Percentiles rank a stretch among this genome's conserved stretches.
phyloP scores from a whole-genome alignment of 228 moss, liverwort and hornwort genomes.

The Sphagnum fallax region DNA sequence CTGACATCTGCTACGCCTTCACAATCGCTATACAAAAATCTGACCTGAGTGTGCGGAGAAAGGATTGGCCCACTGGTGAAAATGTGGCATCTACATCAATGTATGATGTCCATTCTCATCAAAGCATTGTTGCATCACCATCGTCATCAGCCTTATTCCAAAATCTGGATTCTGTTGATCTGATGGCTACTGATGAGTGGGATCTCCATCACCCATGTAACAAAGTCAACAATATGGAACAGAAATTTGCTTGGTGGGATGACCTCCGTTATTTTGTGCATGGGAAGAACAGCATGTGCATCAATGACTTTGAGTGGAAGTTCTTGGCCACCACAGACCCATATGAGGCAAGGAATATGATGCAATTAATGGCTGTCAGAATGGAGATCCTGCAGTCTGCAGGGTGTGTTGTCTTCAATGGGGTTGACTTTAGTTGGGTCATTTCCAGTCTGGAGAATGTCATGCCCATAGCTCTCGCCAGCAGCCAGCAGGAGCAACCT shows the following conservation, averaged over 20 bases:
- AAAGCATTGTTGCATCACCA: too few relatives aligned
- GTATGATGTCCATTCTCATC: conserved; percentile 12
- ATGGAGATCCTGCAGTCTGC: conserved; percentile 74
- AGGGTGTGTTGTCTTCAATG: conserved; percentile 76
- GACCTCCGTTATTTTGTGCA: conserved; percentile 96
- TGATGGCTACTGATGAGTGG: too few relatives aligned
- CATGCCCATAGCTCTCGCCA: conserved; percentile 26
- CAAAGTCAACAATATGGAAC: conserved; percentile 67
- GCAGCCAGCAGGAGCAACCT: conserved; percentile 49
- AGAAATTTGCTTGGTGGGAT: conserved; percentile 98
- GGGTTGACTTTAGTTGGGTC: conserved; percentile 63
- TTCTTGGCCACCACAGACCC: conserved; percentile 83
- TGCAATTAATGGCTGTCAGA: conserved; percentile 63
- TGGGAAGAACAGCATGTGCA: conserved; percentile 68
- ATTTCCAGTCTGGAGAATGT: conserved; percentile 55
- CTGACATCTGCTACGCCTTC: conserved; percentile 89
- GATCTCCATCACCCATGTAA: too few relatives aligned
- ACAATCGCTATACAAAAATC: conserved; percentile 70
- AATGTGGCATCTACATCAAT: conserved; percentile 36
- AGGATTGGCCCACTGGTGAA: conserved; percentile 28
- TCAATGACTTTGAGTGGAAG: conserved; percentile 68
- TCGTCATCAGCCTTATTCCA: too few relatives aligned
- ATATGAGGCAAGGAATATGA: conserved; percentile 71
- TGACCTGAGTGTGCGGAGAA: conserved; percentile 62
- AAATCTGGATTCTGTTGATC: background rate